phyloP scores from a whole-genome alignment of 2,329 filamentous ascomycete species.

The Elsinoe arachidis region DNA sequence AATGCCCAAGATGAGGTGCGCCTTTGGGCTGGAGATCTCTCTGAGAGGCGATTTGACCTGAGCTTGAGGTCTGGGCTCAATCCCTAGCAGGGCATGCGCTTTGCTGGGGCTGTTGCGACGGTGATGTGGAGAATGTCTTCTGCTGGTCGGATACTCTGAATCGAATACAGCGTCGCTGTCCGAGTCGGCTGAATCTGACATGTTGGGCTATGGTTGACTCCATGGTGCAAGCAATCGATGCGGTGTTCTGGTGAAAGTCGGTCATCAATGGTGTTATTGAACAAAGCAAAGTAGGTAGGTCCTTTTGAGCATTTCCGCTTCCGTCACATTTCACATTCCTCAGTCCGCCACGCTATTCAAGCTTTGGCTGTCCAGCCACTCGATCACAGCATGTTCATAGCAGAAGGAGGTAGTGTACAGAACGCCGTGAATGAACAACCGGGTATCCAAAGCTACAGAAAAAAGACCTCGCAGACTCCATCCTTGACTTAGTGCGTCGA shows the following conservation, averaged over 20 bases:
- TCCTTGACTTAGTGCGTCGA: background rate
- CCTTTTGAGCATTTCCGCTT: background rate
- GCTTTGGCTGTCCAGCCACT: background rate
- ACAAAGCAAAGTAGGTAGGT: background rate
- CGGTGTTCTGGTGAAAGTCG: background rate
- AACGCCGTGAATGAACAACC: background rate
- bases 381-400: background rate
- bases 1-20: background rate
- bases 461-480: background rate
- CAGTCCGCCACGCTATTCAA: background rate
- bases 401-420: background rate
- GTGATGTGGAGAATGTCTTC: background rate
- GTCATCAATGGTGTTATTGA: background rate
- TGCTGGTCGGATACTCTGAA: background rate
- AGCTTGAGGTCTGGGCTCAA: background rate
- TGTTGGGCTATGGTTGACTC: background rate
- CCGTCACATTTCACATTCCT: background rate
- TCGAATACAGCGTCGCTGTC: background rate
- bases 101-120: background rate
- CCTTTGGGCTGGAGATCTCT: background rate
- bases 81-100: background rate
- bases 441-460: background rate
- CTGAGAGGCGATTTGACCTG: background rate
- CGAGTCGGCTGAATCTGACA: background rate
- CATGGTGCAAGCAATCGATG: background rate